Conservation (phyloP, 768 basidiomycete species). For the Trametopsis cervina region DNA sequence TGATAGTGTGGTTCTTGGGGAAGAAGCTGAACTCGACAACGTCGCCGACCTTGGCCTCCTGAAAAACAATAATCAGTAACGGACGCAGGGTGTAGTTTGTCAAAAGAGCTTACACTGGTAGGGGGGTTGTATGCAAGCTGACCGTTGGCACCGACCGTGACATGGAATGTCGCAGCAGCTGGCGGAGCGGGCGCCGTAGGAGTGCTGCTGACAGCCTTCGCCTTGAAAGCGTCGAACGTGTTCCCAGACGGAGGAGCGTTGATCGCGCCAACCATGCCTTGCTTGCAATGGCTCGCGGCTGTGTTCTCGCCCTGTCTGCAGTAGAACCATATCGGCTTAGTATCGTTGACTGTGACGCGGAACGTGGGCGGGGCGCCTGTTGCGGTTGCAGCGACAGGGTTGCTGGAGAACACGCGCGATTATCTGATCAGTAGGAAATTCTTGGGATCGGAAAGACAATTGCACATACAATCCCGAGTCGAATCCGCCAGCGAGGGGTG, state of each 20-base stretch:
- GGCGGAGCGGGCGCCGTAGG: not conserved
- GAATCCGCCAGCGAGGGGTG: slow-evolving; percentile 38
- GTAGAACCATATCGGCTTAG: slow-evolving; percentile 21
- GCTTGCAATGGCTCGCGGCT: slow-evolving; percentile 11
- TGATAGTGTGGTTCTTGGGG: slow-evolving; percentile 34
- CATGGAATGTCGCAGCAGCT: not conserved
- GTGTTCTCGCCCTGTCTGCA: slow-evolving; percentile 17
- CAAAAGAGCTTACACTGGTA: not conserved
- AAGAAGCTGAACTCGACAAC: slow-evolving; percentile 34
- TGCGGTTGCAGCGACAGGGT: slow-evolving; percentile 16
- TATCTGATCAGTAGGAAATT: too few relatives aligned
- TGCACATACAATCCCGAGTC: slow-evolving; percentile 44
- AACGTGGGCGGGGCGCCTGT: slow-evolving; percentile 10
- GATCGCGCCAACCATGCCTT: slow-evolving; percentile 26
- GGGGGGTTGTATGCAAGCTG: not conserved
- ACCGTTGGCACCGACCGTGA: not conserved
- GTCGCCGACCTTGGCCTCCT: slow-evolving; percentile 27
- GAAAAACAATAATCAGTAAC: not conserved
- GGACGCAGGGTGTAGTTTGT: not conserved
- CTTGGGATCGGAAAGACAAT: too few relatives aligned
- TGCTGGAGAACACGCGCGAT: slow-evolving; percentile 10
- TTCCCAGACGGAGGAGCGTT: slow-evolving; percentile 21
- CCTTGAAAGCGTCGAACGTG: slow-evolving; percentile 45
- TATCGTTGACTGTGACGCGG: slow-evolving; percentile 17
- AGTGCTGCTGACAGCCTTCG: slow-evolving; percentile 42